phyloP scores from a whole-genome alignment of 345 rosid genomes.

The Balakata baccata region DNA sequence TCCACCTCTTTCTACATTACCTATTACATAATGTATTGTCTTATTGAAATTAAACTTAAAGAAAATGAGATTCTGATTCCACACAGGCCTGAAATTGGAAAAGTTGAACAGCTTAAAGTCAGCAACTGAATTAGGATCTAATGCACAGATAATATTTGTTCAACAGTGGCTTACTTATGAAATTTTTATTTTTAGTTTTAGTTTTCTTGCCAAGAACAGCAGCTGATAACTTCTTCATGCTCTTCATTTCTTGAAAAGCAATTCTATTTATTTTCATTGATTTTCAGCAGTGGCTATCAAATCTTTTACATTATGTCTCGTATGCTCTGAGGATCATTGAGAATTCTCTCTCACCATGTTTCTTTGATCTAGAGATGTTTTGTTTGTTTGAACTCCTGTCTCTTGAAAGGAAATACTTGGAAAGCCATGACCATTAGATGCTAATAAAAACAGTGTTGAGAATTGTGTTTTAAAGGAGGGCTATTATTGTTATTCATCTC shows the following conservation, averaged over 20 bases:
- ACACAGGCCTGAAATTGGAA: not conserved
- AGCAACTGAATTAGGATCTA: not conserved
- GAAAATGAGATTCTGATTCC: not conserved
- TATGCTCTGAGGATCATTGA: too few relatives aligned
- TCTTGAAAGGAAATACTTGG: too few relatives aligned
- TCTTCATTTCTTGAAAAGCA: not conserved
- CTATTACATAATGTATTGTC: not conserved
- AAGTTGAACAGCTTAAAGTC: not conserved
- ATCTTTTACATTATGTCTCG: not conserved
- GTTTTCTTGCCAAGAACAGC: not conserved
- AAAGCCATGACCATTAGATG: too few relatives aligned
- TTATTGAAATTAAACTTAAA: not conserved
- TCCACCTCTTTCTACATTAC: not conserved
- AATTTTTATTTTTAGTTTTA: too few relatives aligned
- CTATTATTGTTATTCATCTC: too few relatives aligned
- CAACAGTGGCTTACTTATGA: not conserved
- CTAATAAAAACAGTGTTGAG: too few relatives aligned
- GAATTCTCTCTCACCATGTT: too few relatives aligned
- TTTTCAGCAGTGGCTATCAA: not conserved
- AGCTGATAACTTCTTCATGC: not conserved
- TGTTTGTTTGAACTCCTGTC: too few relatives aligned
- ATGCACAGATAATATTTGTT: not conserved
- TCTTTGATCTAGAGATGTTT: too few relatives aligned
- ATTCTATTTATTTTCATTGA: not conserved
- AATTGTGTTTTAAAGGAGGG: too few relatives aligned